phyloP scores from a whole-genome alignment of 805 yeast genomes.

The Lipomyces sp. region DNA sequence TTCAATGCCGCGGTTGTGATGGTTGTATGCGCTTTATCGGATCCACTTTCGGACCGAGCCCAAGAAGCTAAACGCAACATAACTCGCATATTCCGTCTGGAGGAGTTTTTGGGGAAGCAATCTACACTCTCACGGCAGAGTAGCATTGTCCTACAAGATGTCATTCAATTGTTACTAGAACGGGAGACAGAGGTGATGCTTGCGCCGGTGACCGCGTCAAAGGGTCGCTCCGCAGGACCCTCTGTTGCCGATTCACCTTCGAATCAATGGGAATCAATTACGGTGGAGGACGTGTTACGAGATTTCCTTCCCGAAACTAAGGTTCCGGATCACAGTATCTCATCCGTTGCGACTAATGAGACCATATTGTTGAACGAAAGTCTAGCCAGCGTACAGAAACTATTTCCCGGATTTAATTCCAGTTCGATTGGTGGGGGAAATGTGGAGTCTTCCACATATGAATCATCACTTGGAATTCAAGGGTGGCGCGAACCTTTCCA shows the following conservation, averaged over 20 bases:
- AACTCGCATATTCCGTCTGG: background rate
- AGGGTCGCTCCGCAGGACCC: background rate
- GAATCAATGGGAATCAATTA: background rate
- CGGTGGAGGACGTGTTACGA: background rate
- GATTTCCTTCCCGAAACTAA: background rate
- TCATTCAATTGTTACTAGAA: slow-evolving; percentile 3
- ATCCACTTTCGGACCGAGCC: background rate
- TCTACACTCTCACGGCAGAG: slow-evolving; percentile 5
- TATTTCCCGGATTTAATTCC: too few relatives aligned
- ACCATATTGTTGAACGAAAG: background rate
- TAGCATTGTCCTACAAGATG: slow-evolving; percentile 7
- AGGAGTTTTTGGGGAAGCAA: slow-evolving; percentile 3
- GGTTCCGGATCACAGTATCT: background rate
- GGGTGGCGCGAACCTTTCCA: background rate
- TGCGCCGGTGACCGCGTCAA: background rate
- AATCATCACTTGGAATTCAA: background rate
- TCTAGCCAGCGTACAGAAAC: background rate
- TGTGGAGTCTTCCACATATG: too few relatives aligned
- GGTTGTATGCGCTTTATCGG: slow-evolving; percentile 3
- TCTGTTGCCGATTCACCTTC: background rate
- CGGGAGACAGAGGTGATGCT: slow-evolving; percentile 8
- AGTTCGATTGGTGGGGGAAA: too few relatives aligned
- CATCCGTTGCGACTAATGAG: background rate
- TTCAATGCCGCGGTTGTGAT: slow-evolving; percentile 3
- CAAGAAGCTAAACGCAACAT: slow-evolving; percentile 9